Percentiles rank a stretch among this genome's conserved stretches.
Evolutionary conservation across 139 green algal genomes (phyloP).

Genomic region (Chlamydomonas sp.): DNA sequence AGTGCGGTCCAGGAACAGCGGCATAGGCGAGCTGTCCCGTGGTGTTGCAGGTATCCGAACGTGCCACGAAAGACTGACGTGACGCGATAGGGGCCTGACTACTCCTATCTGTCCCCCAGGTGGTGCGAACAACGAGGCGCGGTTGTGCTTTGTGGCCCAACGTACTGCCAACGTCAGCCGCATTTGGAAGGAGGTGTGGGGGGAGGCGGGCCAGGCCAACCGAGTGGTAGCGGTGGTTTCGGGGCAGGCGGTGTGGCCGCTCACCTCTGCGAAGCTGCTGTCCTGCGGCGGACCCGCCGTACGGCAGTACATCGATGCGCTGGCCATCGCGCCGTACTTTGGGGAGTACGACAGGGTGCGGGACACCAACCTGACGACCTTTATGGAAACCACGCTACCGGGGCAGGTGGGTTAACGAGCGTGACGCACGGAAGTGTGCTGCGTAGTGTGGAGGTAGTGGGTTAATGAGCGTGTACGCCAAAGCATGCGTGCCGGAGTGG

Average conservation of each 20-base stretch:
- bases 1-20: no score
- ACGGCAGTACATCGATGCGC: conserved; percentile 33
- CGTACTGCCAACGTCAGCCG: conserved; percentile 38
- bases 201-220: not conserved
- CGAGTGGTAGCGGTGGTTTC: conserved; percentile 38
- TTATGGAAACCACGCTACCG: conserved; percentile 16
- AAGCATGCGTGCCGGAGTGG: no score
- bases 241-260: conserved; percentile 38
- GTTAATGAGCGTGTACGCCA: no score
- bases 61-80: no score
- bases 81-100: no score
- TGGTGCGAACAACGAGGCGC: conserved; percentile 29
- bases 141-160: conserved; percentile 36
- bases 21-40: no score
- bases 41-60: no score
- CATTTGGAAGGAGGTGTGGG: conserved; percentile 41
- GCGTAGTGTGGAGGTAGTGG: no score
- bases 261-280: conserved; percentile 42
- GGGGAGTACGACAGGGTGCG: conserved; percentile 11
- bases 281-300: not conserved
- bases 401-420: not conserved
- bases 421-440: no score
- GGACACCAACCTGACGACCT: conserved; percentile 37
- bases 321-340: conserved; percentile 49
- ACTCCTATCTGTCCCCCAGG: not conserved